Evolutionary conservation across 164 flowering plant genomes (phyloP).

Genomic region (Taxillus chinensis): DNA sequence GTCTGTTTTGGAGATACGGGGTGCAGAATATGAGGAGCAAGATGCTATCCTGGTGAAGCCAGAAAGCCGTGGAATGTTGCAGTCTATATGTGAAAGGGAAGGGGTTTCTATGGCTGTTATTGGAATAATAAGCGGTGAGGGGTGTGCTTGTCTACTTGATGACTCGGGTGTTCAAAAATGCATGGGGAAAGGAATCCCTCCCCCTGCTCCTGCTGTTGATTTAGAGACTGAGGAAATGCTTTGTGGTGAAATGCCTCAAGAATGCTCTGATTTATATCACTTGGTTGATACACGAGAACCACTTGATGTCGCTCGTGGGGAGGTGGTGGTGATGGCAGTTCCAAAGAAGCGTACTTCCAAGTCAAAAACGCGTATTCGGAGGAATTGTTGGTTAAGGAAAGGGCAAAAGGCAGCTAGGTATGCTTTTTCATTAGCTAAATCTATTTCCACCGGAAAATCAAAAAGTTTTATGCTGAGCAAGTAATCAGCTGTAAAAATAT

Average conservation of each 20-base stretch:
- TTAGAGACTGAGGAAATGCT: slow-evolving; percentile 88
- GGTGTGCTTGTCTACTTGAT: slow-evolving; percentile 62
- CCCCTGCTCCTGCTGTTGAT: slow-evolving; percentile 82
- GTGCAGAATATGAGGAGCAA: slow-evolving; percentile 96
- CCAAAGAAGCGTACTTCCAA: slow-evolving; percentile 79
- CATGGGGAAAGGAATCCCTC: slow-evolving; percentile 46
- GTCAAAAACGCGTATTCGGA: slow-evolving; percentile 61
- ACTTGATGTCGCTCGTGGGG: slow-evolving; percentile 81
- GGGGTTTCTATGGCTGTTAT: slow-evolving; percentile 89
- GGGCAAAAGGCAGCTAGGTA: slow-evolving; percentile 66
- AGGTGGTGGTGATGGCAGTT: slow-evolving; percentile 50
- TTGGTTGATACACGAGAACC: slow-evolving; percentile 37
- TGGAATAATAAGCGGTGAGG: slow-evolving; percentile 76
- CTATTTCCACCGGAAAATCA: slow-evolving; percentile 7
- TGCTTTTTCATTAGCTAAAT: slow-evolving; percentile 86
- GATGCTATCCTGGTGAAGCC: slow-evolving; percentile 89
- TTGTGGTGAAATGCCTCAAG: slow-evolving; percentile 85
- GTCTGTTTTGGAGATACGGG: slow-evolving; percentile 96
- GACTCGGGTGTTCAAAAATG: slow-evolving; percentile 37
- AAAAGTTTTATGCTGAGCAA: too few species aligned
- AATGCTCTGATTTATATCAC: slow-evolving; percentile 63
- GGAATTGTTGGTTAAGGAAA: too few species aligned
- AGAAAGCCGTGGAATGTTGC: slow-evolving; percentile 50
- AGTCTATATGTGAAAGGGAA: slow-evolving; percentile 73
- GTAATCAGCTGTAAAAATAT: too few species aligned